Conservation (phyloP, 176 grass and related monocot genomes). For the Poa pratensis region DNA sequence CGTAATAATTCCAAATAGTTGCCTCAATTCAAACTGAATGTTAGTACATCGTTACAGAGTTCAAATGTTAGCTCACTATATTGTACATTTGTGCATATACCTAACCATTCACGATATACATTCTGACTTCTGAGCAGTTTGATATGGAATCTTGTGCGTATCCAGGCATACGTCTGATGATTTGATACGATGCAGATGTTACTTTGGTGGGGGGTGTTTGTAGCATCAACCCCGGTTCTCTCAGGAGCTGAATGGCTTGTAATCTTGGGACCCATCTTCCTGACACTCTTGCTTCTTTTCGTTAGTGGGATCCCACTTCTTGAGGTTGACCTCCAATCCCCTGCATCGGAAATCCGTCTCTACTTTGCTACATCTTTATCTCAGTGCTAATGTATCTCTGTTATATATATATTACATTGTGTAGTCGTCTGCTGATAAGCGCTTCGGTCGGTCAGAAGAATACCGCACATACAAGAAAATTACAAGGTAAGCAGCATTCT, state of each 20-base stretch:
- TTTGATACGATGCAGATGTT: slow-evolving; percentile 63
- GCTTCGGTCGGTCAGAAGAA: slow-evolving; percentile 56
- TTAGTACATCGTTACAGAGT: background rate
- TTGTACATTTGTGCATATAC: background rate
- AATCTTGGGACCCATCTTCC: slow-evolving; percentile 78
- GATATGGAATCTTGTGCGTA: background rate
- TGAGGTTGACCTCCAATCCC: slow-evolving; percentile 54
- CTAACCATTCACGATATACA: background rate
- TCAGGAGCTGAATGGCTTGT: slow-evolving; percentile 87
- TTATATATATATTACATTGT: slow-evolving; percentile 1
- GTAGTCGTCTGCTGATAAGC: slow-evolving; percentile 85
- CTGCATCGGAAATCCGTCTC: background rate
- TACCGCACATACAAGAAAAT: slow-evolving; percentile 83
- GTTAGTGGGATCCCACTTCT: slow-evolving; percentile 94
- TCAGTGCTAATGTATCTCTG: background rate
- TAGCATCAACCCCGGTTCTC: slow-evolving; percentile 80
- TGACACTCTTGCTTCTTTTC: slow-evolving; percentile 82
- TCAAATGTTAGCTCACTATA: background rate
- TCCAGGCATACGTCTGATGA: slow-evolving; percentile 11
- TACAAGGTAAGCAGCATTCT: slow-evolving; percentile 62
- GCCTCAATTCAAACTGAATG: slow-evolving; percentile 1
- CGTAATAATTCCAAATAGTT: background rate
- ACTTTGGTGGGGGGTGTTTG: slow-evolving; percentile 98
- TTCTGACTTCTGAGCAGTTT: background rate
- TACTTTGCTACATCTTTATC: background rate